Evolutionary conservation across 31 red algal genomes (phyloP).

Genomic region (Endocladia muricata): DNA sequence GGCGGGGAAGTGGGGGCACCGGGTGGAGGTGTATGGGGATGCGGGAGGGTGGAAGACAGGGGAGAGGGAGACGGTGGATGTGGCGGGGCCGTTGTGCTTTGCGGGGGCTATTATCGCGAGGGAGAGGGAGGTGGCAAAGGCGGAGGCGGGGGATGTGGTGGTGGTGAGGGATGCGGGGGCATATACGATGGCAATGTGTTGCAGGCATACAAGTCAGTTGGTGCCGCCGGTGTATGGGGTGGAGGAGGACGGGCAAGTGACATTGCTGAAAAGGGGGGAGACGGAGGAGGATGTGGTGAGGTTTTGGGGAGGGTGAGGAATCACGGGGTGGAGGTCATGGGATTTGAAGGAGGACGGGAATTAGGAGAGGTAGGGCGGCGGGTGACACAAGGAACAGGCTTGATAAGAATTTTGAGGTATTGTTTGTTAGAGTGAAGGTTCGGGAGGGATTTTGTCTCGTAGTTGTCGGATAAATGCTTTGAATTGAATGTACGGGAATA

Average conservation of each 20-base stretch:
- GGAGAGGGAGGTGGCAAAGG: conserved; percentile 39
- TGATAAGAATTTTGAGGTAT: too few relatives aligned
- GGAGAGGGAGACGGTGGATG: conserved; percentile 29
- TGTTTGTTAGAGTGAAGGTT: too few relatives aligned
- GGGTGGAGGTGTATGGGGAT: conserved; percentile 52
- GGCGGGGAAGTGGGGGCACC: conserved; percentile 59
- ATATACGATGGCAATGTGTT: conserved; percentile 64
- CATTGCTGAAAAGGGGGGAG: conserved; percentile 45
- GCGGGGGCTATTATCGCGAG: conserved; percentile 70
- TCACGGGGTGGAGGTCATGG: too few relatives aligned
- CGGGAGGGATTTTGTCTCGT: too few relatives aligned
- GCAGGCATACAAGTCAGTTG: conserved; percentile 65
- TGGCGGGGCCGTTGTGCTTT: conserved; percentile 84
- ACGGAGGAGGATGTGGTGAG: conserved; percentile 56
- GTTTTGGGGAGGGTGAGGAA: conserved; percentile 45
- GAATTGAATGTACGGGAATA: too few relatives aligned
- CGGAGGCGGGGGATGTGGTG: conserved; percentile 59
- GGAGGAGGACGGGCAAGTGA: conserved; percentile 17
- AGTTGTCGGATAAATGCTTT: too few relatives aligned
- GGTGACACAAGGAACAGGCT: too few relatives aligned
- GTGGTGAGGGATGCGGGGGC: conserved; percentile 72
- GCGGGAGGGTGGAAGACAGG: conserved; percentile 21
- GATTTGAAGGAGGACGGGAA: too few relatives aligned
- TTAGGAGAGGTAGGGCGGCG: too few relatives aligned
- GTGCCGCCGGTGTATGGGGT: conserved; percentile 66